A percentile compares a stretch with the other conserved stretches of the same genome.
Conservation (phyloP, 2,329 filamentous ascomycete genomes). For the Torrubiellomyces zombiae region DNA sequence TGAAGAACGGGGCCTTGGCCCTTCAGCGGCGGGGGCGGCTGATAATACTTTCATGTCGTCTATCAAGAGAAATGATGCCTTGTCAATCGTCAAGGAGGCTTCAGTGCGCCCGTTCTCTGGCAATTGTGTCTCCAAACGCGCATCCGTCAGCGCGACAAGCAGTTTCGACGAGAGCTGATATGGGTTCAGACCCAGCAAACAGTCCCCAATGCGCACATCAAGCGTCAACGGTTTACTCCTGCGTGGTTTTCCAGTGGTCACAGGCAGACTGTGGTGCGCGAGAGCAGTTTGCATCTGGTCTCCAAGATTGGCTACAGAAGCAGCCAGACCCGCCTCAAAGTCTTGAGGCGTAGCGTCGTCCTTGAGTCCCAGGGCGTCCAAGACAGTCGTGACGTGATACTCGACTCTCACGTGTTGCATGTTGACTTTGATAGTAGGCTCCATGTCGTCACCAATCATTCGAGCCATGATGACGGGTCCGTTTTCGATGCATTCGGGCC, state of each 20-base stretch:
- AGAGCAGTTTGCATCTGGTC: slow-evolving; percentile 41
- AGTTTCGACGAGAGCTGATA: slow-evolving; percentile 59
- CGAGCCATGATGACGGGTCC: slow-evolving; percentile 60
- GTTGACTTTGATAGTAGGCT: slow-evolving; percentile 78
- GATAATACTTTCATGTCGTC: slow-evolving; percentile 43
- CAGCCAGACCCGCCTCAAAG: slow-evolving; percentile 57
- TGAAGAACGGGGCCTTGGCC: slow-evolving; percentile 10
- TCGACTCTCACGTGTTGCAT: slow-evolving; percentile 73
- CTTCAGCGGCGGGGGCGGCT: slow-evolving; percentile 4
- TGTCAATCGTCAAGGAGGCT: slow-evolving; percentile 52
- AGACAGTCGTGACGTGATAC: slow-evolving; percentile 70
- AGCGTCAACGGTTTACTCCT: slow-evolving; percentile 43
- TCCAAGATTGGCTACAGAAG: slow-evolving; percentile 63
- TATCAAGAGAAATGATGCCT: slow-evolving; percentile 68
- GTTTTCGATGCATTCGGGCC: slow-evolving; percentile 10
- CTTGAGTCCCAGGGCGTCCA: slow-evolving; percentile 58
- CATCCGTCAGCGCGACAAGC: slow-evolving; percentile 62
- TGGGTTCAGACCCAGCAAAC: slow-evolving; percentile 71
- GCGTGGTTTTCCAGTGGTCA: slow-evolving; percentile 10
- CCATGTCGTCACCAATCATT: slow-evolving; percentile 86
- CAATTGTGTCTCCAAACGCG: slow-evolving; percentile 51
- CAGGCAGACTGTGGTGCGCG: slow-evolving; percentile 10
- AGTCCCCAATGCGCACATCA: slow-evolving; percentile 65
- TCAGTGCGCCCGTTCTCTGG: slow-evolving; percentile 48
- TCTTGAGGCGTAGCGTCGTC: slow-evolving; percentile 54